These are phyloP conservation scores for Danielozyma ontarioensis DNA, from an alignment of 805 yeast species.

Conservation along the genomic window DNA sequence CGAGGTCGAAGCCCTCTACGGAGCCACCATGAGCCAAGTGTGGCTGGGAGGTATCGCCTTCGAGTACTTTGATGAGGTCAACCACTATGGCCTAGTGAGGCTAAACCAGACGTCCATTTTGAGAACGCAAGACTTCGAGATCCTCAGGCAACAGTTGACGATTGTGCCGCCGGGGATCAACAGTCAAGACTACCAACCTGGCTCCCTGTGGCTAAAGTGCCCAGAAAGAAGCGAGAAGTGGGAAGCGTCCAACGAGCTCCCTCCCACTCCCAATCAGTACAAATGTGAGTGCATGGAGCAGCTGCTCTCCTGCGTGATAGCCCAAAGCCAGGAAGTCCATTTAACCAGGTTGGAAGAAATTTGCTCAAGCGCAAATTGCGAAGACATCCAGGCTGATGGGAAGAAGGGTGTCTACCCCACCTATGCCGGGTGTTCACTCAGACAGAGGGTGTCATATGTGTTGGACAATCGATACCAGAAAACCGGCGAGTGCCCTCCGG, in stretches of 20 bases:
- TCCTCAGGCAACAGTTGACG: conserved; percentile 18
- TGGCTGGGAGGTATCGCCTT: conserved; percentile 38
- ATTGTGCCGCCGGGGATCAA: conserved; percentile 15
- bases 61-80: conserved; percentile 31
- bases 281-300: conserved; percentile 42
- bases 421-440: conserved; percentile 33
- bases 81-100: conserved; percentile 32
- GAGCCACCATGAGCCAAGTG: conserved; percentile 26
- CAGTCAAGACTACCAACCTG: neutral
- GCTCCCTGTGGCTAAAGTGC: neutral
- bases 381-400: conserved; percentile 31
- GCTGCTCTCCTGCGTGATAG: conserved; percentile 32
- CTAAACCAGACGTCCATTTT: conserved; percentile 15
- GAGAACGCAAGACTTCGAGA: conserved; percentile 24
- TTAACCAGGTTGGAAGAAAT: conserved; percentile 27
- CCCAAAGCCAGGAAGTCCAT: conserved; percentile 15
- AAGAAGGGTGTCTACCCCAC: conserved; percentile 36
- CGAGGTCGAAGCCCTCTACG: conserved; percentile 31
- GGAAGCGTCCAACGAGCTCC: conserved; percentile 22
- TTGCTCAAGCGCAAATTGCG: conserved; percentile 35
- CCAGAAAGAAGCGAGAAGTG: conserved; percentile 7
- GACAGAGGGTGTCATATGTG: conserved; percentile 37
- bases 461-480: conserved; percentile 30
- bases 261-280: conserved; percentile 37
- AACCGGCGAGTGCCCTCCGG: no score